These are phyloP conservation scores for Amanita thiersii DNA, from an alignment of 768 basidiomycete species.

Conservation along the genomic window DNA sequence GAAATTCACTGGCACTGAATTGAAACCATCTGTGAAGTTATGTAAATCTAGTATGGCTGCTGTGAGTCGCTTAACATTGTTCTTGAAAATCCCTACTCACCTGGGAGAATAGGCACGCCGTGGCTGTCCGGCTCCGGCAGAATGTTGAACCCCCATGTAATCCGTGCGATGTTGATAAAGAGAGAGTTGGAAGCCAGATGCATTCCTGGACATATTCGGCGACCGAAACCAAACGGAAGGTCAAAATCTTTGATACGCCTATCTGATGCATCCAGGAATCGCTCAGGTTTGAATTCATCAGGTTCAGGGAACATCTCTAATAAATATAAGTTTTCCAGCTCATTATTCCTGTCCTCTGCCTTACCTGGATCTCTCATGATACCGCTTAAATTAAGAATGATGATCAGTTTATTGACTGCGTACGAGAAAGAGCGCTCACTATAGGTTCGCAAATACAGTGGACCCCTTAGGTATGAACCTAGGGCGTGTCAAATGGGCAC, in stretches of 20 bases:
- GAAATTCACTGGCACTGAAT: constrained; percentile 23
- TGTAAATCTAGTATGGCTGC: constrained; percentile 18
- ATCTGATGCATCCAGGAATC: constrained; percentile 26
- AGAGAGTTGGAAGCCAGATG: constrained; percentile 26
- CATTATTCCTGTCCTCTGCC: neutral
- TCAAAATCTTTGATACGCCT: constrained; percentile 23
- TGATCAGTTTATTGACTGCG: neutral
- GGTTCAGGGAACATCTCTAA: no score
- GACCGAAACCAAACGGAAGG: constrained; percentile 32
- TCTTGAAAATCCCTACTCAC: constrained; percentile 4
- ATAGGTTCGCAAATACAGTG: constrained; percentile 27
- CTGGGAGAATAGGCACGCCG: constrained; percentile 12
- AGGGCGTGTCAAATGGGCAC: neutral
- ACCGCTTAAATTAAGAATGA: constrained; percentile 14
- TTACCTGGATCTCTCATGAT: constrained; percentile 25
- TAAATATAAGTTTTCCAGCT: constrained; percentile 25
- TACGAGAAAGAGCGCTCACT: no score
- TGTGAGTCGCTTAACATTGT: neutral
- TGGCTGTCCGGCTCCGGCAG: constrained; percentile 13
- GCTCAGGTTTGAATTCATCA: constrained; percentile 31
- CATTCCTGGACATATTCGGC: constrained; percentile 29
- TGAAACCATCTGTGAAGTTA: constrained; percentile 27
- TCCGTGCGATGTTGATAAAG: constrained; percentile 25
- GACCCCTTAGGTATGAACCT: constrained; percentile 28
- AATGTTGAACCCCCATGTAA: constrained; percentile 29